phyloP scores from a whole-genome alignment of 192 early-diverging fungal genomes.

The Lunasporangiospora selenospora region DNA sequence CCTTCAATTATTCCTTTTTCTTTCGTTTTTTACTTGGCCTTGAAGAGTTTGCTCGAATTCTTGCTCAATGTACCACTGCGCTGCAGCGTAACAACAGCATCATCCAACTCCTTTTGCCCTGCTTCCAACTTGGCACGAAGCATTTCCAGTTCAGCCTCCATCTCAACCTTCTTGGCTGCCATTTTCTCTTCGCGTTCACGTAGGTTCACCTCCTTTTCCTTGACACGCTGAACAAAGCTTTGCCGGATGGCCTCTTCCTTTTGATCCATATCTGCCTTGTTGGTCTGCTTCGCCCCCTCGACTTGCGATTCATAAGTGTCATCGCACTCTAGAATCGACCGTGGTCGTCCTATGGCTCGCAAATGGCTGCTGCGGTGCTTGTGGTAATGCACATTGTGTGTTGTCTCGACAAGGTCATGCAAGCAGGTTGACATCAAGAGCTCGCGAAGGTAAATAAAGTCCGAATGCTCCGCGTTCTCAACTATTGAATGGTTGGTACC shows the following conservation, averaged over 20 bases:
- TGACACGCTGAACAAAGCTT: constrained; percentile 57
- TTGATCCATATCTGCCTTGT: constrained; percentile 74
- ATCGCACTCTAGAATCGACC: constrained; percentile 82
- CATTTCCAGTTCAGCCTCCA: constrained; percentile 34
- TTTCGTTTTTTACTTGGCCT: constrained; percentile 22
- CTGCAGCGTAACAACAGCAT: constrained; percentile 10
- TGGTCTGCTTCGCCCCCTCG: constrained; percentile 63
- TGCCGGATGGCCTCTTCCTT: constrained; percentile 78
- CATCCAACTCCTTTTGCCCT: constrained; percentile 33
- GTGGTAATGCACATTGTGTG: constrained; percentile 79
- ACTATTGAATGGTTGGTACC: too few species aligned
- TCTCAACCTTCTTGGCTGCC: constrained; percentile 36
- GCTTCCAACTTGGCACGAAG: constrained; percentile 24
- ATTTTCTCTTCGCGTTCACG: constrained; percentile 53
- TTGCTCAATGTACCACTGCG: constrained; percentile 32
- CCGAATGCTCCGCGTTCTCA: constrained; percentile 79
- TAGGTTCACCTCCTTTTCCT: constrained; percentile 54
- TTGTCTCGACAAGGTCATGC: constrained; percentile 84
- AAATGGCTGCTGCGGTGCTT: constrained; percentile 69
- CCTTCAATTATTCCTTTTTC: too few species aligned
- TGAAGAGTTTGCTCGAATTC: constrained; percentile 36
- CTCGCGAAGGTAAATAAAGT: constrained; percentile 76
- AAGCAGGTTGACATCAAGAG: constrained; percentile 72
- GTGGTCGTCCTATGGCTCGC: constrained; percentile 73
- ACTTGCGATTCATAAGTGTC: constrained; percentile 79